Evolutionary conservation across 768 basidiomycete genomes (phyloP).

Genomic region (Galerina marginata): DNA sequence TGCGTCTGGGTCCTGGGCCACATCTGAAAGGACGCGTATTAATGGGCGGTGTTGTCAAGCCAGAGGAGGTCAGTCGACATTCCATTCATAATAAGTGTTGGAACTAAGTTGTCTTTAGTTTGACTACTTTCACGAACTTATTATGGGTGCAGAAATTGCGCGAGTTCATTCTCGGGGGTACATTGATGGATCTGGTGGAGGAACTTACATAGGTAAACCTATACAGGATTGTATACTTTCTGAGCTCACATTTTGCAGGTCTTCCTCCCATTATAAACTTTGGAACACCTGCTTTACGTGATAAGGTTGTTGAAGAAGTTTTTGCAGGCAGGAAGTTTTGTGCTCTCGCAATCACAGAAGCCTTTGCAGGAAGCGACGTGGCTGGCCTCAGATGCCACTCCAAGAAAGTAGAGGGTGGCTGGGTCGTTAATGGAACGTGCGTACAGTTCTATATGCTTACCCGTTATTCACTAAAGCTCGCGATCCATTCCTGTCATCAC

Average conservation of each 20-base stretch:
- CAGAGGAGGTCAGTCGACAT: conserved; percentile 63
- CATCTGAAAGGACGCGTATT: conserved; percentile 80
- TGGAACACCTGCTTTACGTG: conserved; percentile 66
- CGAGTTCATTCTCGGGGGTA: conserved; percentile 79
- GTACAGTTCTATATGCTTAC: conserved; percentile 6
- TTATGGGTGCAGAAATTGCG: conserved; percentile 71
- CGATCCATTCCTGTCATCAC: background rate
- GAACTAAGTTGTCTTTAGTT: conserved; percentile 7
- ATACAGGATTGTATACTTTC: background rate
- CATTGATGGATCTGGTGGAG: conserved; percentile 71
- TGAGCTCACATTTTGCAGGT: conserved; percentile 36
- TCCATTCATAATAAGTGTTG: background rate
- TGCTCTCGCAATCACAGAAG: conserved; percentile 83
- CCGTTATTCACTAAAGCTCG: background rate
- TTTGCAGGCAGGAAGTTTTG: conserved; percentile 72
- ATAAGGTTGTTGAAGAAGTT: conserved; percentile 61
- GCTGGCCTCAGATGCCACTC: conserved; percentile 76
- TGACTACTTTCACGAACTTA: conserved; percentile 88
- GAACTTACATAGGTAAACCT: conserved; percentile 32
- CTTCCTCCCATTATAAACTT: conserved; percentile 84
- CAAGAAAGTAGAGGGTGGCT: conserved; percentile 71
- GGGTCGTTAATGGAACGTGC: conserved; percentile 85
- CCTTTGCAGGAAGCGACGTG: conserved; percentile 82
- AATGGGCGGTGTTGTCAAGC: conserved; percentile 75
- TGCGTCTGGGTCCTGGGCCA: conserved; percentile 87